Base-by-base conservation (phyloP, 805 yeast genomes). In the Lipomyces oligophaga region DNA sequence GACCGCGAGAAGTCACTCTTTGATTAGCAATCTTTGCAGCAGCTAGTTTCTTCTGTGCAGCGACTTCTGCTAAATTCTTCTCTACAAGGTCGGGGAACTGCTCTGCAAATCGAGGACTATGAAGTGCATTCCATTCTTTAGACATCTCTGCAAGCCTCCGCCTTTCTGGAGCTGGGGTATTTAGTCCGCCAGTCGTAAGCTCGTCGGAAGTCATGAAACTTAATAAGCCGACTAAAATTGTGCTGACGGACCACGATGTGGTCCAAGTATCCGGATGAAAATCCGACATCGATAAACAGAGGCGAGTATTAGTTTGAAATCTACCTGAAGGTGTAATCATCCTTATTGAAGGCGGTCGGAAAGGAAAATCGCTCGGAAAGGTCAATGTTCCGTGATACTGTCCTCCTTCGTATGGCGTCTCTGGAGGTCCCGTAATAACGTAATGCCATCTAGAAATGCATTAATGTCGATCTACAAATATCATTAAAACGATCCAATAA, bases 211-310 rank as follows among this genome's bases (percentile, higher is more conserved):
- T 86, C 97, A 89, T 89, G 61, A 89, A 89, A 63, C 95, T 85
- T 55, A 89, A 70, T 30, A 89, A 69, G 0, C 97, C 97, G 8
- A 81, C 85, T 58, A 89, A 72, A 18, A 89, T 89, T 0, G 97
- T 88, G 27, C 86, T 73, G 21, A 89, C 96, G 36, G 88, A 80
- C 97, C 97, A 89, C 5, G 95, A 87, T 1, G 97, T 97, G 64
- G 89, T 88, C 97, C 97, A 89, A 1, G 83, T 71, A 64, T 88
- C 93, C 2, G 96, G 96, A 59, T 89, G 97, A 65, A 79, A 89
- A 67, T 89, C 97, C 60, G 94, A 82, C 83, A 89, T 88, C n/a
- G 89, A 80, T 39, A 89, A 70, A 67, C 97, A 89, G 22, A 89
- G 72, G 39, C 96, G 71, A 3, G 87, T 80, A 63, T 85, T 85